phyloP scores from a whole-genome alignment of 2,329 filamentous ascomycete species.

The Penicillium sp. region DNA sequence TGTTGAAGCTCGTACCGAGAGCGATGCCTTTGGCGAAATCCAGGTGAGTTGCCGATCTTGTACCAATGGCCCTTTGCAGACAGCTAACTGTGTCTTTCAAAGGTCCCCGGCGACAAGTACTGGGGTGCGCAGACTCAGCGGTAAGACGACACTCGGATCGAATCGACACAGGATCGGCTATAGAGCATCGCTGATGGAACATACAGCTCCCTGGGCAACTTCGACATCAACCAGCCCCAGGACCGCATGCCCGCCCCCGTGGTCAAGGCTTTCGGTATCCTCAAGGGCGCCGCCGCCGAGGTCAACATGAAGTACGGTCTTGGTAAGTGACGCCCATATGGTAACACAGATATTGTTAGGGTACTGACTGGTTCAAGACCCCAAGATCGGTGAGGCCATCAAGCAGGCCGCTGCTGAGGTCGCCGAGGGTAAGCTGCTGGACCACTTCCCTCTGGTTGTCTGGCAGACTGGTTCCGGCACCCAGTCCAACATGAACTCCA shows the following conservation, averaged over 20 bases:
- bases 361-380: conserved; percentile 58
- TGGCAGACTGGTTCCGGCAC: conserved; percentile 99
- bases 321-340: conserved; percentile 43
- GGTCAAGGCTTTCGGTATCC: conserved; percentile 89
- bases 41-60: conserved; percentile 51
- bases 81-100: conserved; percentile 17
- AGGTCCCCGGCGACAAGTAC: conserved; percentile 87
- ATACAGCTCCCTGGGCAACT: conserved; percentile 80
- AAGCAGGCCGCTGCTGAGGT: conserved; percentile 94
- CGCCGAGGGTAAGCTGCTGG: conserved; percentile 85
- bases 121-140: conserved; percentile 98
- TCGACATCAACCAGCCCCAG: conserved; percentile 98
- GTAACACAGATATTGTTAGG: neutral
- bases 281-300: conserved; percentile 93
- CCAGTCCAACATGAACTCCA: conserved; percentile 99
- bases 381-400: conserved; percentile 87
- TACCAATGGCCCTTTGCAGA: neutral
- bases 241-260: conserved; percentile 96
- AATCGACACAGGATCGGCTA: neutral
- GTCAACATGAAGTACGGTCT: conserved; percentile 96
- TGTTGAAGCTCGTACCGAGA: conserved; percentile 73
- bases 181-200: conserved; percentile 6
- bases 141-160: conserved; percentile 33
- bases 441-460: conserved; percentile 97
- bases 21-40: conserved; percentile 96